These are phyloP conservation scores for Annulohypoxylon truncatum DNA, from an alignment of 2,329 filamentous ascomycete species.

Conservation along the genomic window DNA sequence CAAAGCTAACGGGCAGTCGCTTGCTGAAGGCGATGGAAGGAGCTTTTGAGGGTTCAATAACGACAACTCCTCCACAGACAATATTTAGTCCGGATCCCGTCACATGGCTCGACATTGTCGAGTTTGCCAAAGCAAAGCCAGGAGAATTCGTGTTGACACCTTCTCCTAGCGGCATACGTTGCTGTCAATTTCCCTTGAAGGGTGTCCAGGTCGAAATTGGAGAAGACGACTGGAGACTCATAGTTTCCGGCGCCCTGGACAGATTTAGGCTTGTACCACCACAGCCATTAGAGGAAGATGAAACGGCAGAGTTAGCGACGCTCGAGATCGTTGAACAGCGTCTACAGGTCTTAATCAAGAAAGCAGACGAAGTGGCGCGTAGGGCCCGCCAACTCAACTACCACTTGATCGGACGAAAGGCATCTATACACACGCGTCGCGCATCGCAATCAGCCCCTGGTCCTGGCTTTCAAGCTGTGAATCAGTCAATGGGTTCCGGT, in stretches of 20 bases:
- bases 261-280: constrained; percentile 77
- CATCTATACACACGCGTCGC: constrained; percentile 75
- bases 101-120: constrained; percentile 87
- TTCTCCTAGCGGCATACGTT: constrained; percentile 73
- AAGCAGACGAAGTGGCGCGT: constrained; percentile 77
- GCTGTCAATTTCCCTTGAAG: constrained; percentile 85
- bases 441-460: constrained; percentile 54
- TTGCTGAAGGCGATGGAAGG: constrained; percentile 88
- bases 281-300: constrained; percentile 85
- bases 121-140: constrained; percentile 83
- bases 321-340: constrained; percentile 86
- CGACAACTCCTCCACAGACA: constrained; percentile 63
- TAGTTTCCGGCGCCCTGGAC: constrained; percentile 84
- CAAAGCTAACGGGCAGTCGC: constrained; percentile 83
- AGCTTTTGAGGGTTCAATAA: constrained; percentile 84
- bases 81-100: constrained; percentile 66
- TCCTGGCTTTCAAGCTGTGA: constrained; percentile 53
- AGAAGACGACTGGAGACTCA: constrained; percentile 88
- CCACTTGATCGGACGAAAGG: constrained; percentile 78
- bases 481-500: constrained; percentile 47
- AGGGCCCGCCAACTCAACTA: constrained; percentile 82
- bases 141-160: constrained; percentile 80
- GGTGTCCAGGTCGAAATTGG: constrained; percentile 85
- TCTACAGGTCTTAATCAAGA: constrained; percentile 79
- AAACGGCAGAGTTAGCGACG: constrained; percentile 85